Conservation (phyloP, 495 filamentous ascomycete genomes). For the Neurospora hispaniola region DNA sequence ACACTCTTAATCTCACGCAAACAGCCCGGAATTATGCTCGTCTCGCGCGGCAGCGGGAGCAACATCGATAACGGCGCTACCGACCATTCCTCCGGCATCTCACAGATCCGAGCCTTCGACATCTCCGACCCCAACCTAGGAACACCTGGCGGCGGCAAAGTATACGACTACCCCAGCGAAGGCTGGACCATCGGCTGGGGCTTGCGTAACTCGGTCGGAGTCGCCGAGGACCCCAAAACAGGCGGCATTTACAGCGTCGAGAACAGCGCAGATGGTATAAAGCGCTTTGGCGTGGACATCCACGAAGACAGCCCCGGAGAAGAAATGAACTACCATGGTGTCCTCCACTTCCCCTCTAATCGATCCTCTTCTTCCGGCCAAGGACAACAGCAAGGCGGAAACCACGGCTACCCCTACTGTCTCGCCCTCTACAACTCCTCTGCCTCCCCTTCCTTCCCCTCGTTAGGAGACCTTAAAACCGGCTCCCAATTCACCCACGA, state of each 20-base stretch:
- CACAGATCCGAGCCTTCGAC: conserved; percentile 58
- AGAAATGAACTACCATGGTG: conserved; percentile 62
- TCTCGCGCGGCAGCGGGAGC: conserved; percentile 50
- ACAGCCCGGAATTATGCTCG: conserved; percentile 40
- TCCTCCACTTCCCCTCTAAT: conserved; percentile 27
- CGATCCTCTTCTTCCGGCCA: conserved; percentile 18
- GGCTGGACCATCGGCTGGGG: conserved; percentile 61
- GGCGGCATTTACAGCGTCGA: conserved; percentile 59
- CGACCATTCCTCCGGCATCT: conserved; percentile 40
- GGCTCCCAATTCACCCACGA: conserved; percentile 30
- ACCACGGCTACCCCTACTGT: conserved; percentile 64
- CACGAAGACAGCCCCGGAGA: conserved; percentile 64
- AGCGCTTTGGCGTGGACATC: conserved; percentile 43
- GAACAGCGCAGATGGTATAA: conserved; percentile 58
- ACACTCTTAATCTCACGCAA: conserved; percentile 47
- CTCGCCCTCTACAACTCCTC: conserved; percentile 50
- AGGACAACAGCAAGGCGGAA: conserved; percentile 16
- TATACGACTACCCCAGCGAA: conserved; percentile 29
- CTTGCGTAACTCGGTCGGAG: conserved; percentile 59
- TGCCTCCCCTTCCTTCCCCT: conserved; percentile 21
- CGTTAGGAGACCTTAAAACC: conserved; percentile 12
- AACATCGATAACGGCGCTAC: conserved; percentile 48
- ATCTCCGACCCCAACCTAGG: conserved; percentile 23
- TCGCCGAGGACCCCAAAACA: conserved; percentile 43
- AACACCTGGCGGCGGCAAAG: conserved; percentile 24